Evolutionary conservation across 306 rosid species (phyloP), one percentile per base, ranked within the genome.

Genomic region (Vigna nakashimae): DNA sequence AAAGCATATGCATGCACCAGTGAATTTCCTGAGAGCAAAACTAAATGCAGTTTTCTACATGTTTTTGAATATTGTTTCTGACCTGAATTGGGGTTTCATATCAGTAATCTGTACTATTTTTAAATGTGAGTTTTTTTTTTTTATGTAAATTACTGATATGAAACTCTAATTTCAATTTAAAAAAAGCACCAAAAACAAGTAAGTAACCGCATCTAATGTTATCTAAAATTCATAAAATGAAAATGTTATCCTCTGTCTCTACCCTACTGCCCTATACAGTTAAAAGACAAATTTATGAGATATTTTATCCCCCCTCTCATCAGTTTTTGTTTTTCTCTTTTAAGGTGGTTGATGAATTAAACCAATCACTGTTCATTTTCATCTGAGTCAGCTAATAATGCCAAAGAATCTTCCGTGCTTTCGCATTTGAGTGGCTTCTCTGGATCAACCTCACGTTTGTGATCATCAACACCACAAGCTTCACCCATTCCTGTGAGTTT

Each of bases 251-350:
- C 53, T 81, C 79, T 80, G 73, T 80, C 83, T 80, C 73, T 57
- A 59, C 79, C 83, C 71, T 64, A 43, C 59, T 58, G 75, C 84
- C 67, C 86, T 82, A 71, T 84, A 88, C 90, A 88, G 76, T 83
- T 77, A 72, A 63, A 63, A 72, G 88, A 85, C 86, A 65, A 78
- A 73, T 56, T 38, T 42, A 51, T n/a, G 20, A 38, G 72, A 38
- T 45, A 18, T 62, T 45, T 69, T 64, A 14, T 82, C 59, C 26
- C 26, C 10, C 22, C 17, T 48, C 16, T 50, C 52, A 40, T 30
- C 20, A 43, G 20, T 75, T 1, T 49, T 12, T 24, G 16, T 17
- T 16, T 36, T 18, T 58, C 20, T 7, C 58, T 49, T 26, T 68
- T 22, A 74, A 12, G 49, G 38, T 67, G 65, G 77, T 22, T 20